Evolutionary conservation across 1,139 yeast genomes (phyloP).

Genomic region (Yamadazyma aaseri): DNA sequence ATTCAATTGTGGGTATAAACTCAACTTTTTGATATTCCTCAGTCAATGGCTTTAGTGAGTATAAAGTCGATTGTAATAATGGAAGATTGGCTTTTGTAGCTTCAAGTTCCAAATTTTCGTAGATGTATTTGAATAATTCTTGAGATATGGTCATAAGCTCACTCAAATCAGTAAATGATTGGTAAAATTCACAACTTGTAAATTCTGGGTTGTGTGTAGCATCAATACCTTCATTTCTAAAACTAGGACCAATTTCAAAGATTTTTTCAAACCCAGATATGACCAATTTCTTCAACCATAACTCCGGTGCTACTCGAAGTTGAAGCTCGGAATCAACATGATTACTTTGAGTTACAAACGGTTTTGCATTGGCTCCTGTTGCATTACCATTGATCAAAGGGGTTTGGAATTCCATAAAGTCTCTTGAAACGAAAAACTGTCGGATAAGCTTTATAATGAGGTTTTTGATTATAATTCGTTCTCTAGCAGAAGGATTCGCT

Average conservation of each 20-base stretch:
- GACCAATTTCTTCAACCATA: conserved; percentile 83
- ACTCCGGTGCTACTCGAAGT: conserved; percentile 88
- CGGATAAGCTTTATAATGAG: conserved; percentile 55
- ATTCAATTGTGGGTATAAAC: conserved; percentile 57
- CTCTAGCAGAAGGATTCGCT: conserved; percentile 46
- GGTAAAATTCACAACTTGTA: conserved; percentile 96
- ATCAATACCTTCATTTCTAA: conserved; percentile 95
- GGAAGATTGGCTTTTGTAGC: conserved; percentile 9
- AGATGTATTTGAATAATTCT: conserved; percentile 45
- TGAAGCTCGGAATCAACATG: conserved; percentile 39
- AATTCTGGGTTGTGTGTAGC: conserved; percentile 98
- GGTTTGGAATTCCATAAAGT: conserved; percentile 81
- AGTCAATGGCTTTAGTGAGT: conserved; percentile 17
- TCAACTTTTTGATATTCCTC: conserved; percentile 44
- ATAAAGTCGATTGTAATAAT: conserved; percentile 15
- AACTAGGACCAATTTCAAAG: conserved; percentile 81
- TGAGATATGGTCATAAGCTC: conserved; percentile 73
- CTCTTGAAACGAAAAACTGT: conserved; percentile 49
- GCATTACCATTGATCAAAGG: conserved; percentile 72
- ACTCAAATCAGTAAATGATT: conserved; percentile 90
- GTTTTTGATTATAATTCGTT: conserved; percentile 54
- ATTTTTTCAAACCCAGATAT: conserved; percentile 83
- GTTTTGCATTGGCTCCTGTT: conserved; percentile 89
- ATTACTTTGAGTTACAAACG: conserved; percentile 59
- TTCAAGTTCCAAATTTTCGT: conserved; percentile 17